Conservation (phyloP, 257 asterid genomes). For the Nicotiana noctiflora region DNA sequence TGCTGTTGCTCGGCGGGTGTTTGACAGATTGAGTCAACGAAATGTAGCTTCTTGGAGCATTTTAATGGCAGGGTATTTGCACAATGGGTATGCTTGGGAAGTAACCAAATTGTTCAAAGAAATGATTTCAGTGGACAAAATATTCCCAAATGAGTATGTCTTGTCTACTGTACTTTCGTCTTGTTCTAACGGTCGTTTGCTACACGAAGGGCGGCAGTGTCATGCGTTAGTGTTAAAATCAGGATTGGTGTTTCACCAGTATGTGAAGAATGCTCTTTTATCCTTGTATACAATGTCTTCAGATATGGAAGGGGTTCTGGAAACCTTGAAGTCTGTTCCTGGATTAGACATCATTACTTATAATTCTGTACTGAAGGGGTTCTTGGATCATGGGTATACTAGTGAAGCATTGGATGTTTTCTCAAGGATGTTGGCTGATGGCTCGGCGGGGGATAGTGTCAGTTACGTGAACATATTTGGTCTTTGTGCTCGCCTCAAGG, state of each 20-base stretch:
- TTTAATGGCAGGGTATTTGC: slow-evolving; percentile 65
- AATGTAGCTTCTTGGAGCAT: slow-evolving; percentile 72
- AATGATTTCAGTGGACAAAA: slow-evolving; percentile 42
- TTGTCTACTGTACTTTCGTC: slow-evolving; percentile 62
- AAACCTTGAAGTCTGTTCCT: slow-evolving; percentile 42
- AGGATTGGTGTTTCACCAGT: slow-evolving; percentile 55
- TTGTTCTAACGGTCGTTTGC: slow-evolving; percentile 47
- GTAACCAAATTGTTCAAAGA: slow-evolving; percentile 40
- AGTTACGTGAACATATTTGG: slow-evolving; percentile 53
- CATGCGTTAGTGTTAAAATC: slow-evolving; percentile 70
- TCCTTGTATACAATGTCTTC: slow-evolving; percentile 46
- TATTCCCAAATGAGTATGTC: slow-evolving; percentile 53
- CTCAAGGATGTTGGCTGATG: slow-evolving; percentile 29
- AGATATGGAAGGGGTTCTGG: slow-evolving; percentile 38
- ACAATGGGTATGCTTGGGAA: slow-evolving; percentile 32
- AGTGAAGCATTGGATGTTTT: slow-evolving; percentile 42
- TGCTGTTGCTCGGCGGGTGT: slow-evolving; percentile 48
- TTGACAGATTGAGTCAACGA: slow-evolving; percentile 60
- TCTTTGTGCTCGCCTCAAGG: slow-evolving; percentile 49
- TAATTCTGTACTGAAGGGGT: slow-evolving; percentile 52
- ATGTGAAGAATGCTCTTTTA: slow-evolving; percentile 66
- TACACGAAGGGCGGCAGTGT: slow-evolving; percentile 61
- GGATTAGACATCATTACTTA: slow-evolving; percentile 50
- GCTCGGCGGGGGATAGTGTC: slow-evolving; percentile 48
- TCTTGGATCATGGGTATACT: slow-evolving; percentile 38